These are phyloP conservation scores for Arctium lappa DNA, from an alignment of 129 eudicot genomes.

Conservation along the genomic window DNA sequence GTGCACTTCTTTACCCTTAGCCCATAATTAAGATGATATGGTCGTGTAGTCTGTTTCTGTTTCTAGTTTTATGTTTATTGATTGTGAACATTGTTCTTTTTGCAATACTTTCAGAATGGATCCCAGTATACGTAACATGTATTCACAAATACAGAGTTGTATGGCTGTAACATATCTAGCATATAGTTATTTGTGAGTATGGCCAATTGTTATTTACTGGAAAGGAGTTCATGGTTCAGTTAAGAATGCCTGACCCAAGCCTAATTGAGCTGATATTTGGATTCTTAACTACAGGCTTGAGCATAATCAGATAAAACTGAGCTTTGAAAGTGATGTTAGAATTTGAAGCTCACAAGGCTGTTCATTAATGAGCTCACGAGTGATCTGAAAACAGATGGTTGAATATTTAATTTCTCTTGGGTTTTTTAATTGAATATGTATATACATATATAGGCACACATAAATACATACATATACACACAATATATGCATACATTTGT, in stretches of 20 bases:
- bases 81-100: background rate
- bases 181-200: background rate
- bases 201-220: background rate
- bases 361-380: background rate
- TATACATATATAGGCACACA: background rate
- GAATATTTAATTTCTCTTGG: background rate
- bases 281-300: background rate
- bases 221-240: background rate
- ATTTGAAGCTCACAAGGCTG: background rate
- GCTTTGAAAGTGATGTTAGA: background rate
- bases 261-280: background rate
- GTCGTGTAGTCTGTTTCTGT: background rate
- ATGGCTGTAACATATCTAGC: background rate
- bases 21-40: background rate
- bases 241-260: background rate
- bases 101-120: background rate
- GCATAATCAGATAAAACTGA: background rate
- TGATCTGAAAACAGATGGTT: background rate
- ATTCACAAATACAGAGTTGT: too few relatives aligned
- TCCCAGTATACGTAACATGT: background rate
- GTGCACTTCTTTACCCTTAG: slow-evolving; percentile 28
- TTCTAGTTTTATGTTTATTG: slow-evolving; percentile 3
- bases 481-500: background rate
- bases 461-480: background rate
- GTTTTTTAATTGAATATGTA: background rate